Conservation (phyloP, 2,329 filamentous ascomycete genomes). For the Pleurostoma richardsiae region DNA sequence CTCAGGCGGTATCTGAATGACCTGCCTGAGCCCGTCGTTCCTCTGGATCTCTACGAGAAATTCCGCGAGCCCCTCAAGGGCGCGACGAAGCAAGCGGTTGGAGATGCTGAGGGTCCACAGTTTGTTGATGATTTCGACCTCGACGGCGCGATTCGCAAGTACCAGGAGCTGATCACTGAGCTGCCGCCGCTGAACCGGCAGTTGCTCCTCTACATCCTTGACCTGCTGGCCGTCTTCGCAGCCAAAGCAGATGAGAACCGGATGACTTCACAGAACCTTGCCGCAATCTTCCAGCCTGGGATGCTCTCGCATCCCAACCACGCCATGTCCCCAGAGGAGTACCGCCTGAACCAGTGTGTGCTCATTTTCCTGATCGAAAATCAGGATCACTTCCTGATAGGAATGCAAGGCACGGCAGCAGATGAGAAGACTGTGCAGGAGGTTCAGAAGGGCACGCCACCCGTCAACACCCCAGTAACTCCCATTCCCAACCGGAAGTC, state of each 20-base stretch:
- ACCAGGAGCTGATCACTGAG: conserved; percentile 88
- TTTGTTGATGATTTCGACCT: conserved; percentile 71
- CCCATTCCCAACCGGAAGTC: conserved; percentile 47
- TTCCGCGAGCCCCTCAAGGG: conserved; percentile 80
- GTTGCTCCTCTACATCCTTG: conserved; percentile 89
- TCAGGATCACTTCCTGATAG: conserved; percentile 95
- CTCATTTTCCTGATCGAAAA: conserved; percentile 98
- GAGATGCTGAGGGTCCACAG: conserved; percentile 63
- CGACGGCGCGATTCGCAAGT: conserved; percentile 70
- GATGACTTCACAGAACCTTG: conserved; percentile 92
- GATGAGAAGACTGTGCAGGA: conserved; percentile 69
- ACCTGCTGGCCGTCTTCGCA: conserved; percentile 92
- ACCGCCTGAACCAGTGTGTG: conserved; percentile 92
- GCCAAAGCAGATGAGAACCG: conserved; percentile 95
- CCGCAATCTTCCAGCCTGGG: conserved; percentile 95
- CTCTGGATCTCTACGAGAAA: conserved; percentile 83
- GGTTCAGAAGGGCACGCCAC: conserved; percentile 64
- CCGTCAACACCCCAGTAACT: conserved; percentile 41
- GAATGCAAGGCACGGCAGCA: conserved; percentile 98
- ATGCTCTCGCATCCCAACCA: conserved; percentile 91
- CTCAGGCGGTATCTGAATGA: conserved; percentile 93
- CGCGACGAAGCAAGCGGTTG: conserved; percentile 67
- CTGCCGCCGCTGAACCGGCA: conserved; percentile 91
- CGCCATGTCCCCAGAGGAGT: conserved; percentile 93
- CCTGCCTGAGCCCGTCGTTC: conserved; percentile 93